Conservation (phyloP, 2,329 filamentous ascomycete species). For the Botrytis galanthina region DNA sequence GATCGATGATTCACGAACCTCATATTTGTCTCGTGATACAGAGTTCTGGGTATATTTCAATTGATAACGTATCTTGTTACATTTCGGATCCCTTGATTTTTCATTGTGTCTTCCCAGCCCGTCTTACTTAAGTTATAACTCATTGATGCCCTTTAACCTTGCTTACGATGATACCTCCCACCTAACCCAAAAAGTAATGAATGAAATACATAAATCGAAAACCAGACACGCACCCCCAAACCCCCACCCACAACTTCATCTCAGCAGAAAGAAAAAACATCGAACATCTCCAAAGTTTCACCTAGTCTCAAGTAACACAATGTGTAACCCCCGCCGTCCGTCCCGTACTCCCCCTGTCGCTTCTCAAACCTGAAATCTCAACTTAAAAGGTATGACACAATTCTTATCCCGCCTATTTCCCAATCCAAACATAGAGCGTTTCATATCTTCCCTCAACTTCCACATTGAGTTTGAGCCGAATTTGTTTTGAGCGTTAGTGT, state of each 20-base stretch:
- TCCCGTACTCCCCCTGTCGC: not conserved
- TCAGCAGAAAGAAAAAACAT: not conserved
- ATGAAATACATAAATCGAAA: not conserved
- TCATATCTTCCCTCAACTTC: not conserved
- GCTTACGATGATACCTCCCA: not conserved
- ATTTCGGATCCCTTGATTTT: not conserved
- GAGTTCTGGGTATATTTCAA: not conserved
- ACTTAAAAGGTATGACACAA: not conserved
- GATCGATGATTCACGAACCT: not conserved
- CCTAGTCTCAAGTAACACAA: slow-evolving; percentile 1
- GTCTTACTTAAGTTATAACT: not conserved
- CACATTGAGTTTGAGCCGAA: not conserved
- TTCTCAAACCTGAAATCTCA: not conserved
- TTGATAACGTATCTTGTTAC: not conserved
- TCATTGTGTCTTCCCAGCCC: not conserved
- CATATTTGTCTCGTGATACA: not conserved
- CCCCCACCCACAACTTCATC: not conserved
- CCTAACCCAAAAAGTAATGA: not conserved
- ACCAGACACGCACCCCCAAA: not conserved
- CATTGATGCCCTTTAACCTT: not conserved
- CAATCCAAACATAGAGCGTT: not conserved
- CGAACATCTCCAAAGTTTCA: not conserved
- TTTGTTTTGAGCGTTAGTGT: not conserved
- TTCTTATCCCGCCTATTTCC: not conserved
- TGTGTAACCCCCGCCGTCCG: not conserved